These are phyloP conservation scores for Paramecium octaurelia DNA, from an alignment of 73 alveolate species.

Conservation along the genomic window DNA sequence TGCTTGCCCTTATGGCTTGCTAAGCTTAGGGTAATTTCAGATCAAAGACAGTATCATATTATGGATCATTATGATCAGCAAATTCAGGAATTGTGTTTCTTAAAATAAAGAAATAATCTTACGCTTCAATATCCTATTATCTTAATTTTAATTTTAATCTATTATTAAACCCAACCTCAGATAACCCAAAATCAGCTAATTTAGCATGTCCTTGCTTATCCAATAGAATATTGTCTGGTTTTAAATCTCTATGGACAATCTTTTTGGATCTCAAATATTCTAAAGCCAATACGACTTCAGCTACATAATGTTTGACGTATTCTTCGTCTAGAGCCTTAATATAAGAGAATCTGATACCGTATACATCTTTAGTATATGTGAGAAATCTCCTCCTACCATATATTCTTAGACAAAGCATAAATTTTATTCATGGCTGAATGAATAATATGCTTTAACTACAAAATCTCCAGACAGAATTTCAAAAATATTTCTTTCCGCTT, in stretches of 20 bases:
- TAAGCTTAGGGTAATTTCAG: neutral
- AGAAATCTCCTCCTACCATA: conserved; percentile 63
- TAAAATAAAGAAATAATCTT: neutral
- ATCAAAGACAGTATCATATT: conserved; percentile 2
- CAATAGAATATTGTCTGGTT: conserved; percentile 79
- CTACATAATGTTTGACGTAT: conserved; percentile 74
- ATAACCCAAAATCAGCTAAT: conserved; percentile 77
- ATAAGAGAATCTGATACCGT: neutral
- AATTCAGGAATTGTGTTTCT: conserved; percentile 37
- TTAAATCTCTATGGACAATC: conserved; percentile 81
- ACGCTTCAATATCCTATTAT: conserved; percentile 49
- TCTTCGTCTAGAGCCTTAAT: conserved; percentile 66
- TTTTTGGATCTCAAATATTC: conserved; percentile 70
- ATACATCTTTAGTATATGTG: conserved; percentile 41
- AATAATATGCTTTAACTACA: conserved; percentile 55
- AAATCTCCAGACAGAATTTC: conserved; percentile 57
- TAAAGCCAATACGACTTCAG: conserved; percentile 77
- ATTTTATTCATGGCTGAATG: conserved; percentile 53
- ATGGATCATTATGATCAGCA: conserved; percentile 7
- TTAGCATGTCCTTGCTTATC: conserved; percentile 76
- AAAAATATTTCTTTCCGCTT: conserved; percentile 51
- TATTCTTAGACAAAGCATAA: conserved; percentile 57
- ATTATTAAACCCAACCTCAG: conserved; percentile 59
- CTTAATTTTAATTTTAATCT: conserved; percentile 66
- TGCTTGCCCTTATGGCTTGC: neutral